phyloP scores from a whole-genome alignment of 148 eudicot species.

The Pharnaceum exiguum region DNA sequence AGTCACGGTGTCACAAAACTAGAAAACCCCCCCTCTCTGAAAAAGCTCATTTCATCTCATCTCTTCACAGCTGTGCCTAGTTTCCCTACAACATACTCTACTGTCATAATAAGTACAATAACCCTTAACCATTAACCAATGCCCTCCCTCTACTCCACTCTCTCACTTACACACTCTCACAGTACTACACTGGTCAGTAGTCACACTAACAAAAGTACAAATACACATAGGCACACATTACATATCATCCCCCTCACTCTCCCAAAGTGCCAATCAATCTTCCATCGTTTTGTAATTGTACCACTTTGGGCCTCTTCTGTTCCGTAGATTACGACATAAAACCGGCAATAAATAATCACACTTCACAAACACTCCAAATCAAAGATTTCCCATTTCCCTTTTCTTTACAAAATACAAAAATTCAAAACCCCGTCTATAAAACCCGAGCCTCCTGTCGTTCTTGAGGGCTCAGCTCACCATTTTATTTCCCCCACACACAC shows the following conservation, averaged over 20 bases:
- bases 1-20: not conserved
- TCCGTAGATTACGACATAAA: not conserved
- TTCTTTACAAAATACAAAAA: not conserved
- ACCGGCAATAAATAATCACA: not conserved
- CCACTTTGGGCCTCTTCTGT: conserved; percentile 3
- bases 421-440: conserved; percentile 17
- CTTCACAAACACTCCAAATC: too few species aligned
- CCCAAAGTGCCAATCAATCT: not conserved
- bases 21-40: not conserved
- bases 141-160: too few species aligned
- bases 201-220: too few species aligned
- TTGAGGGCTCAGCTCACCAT: conserved; percentile 29
- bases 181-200: too few species aligned
- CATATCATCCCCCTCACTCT: not conserved
- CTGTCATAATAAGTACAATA: too few species aligned
- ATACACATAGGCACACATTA: too few species aligned
- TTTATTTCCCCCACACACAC: conserved; percentile 7
- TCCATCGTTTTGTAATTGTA: not conserved
- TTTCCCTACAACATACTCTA: not conserved
- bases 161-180: too few species aligned
- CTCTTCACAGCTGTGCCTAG: conserved; percentile 17
- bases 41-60: not conserved
- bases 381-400: not conserved
- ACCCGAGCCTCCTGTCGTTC: conserved; percentile 22
- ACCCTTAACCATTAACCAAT: too few species aligned